Percentiles rank a stretch among this genome's conserved stretches.
These are phyloP conservation scores for Aspergillus bridgeri DNA, from an alignment of 495 filamentous ascomycete species.

Conservation along the genomic window DNA sequence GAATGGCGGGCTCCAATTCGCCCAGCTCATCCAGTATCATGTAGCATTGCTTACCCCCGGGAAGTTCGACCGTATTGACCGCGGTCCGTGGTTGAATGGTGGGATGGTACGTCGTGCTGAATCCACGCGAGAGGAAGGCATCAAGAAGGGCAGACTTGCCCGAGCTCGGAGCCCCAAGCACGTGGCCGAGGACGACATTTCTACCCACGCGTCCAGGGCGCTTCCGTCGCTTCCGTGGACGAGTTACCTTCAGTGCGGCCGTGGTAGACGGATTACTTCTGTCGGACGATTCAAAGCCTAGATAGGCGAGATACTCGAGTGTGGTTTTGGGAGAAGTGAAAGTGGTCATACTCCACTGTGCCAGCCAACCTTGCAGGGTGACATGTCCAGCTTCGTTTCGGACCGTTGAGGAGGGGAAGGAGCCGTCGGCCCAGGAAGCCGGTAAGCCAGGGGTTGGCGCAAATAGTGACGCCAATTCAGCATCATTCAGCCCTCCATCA, in stretches of 20 bases:
- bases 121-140: conserved; percentile 84
- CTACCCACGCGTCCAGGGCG: conserved; percentile 82
- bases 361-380: conserved; percentile 95
- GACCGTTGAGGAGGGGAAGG: conserved; percentile 91
- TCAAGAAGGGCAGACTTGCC: conserved; percentile 89
- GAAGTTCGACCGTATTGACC: conserved; percentile 94
- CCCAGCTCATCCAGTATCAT: conserved; percentile 93
- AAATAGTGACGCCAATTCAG: conserved; percentile 81
- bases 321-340: conserved; percentile 94
- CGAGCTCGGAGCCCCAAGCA: conserved; percentile 77
- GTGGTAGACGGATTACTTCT: conserved; percentile 64
- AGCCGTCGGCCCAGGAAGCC: conserved; percentile 80
- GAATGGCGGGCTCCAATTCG: conserved; percentile 87
- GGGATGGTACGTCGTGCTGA: conserved; percentile 81
- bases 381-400: conserved; percentile 93
- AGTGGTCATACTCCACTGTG: conserved; percentile 99
- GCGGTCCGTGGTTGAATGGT: conserved; percentile 91
- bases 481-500: conserved; percentile 85
- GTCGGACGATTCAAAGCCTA: conserved; percentile 76
- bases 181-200: conserved; percentile 94
- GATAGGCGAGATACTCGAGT: conserved; percentile 89
- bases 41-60: conserved; percentile 95
- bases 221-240: conserved; percentile 77
- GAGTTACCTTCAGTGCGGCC: conserved; percentile 85
- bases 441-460: conserved; percentile 91